phyloP scores from a whole-genome alignment of 163 green algal species.

The Volvox carteri region DNA sequence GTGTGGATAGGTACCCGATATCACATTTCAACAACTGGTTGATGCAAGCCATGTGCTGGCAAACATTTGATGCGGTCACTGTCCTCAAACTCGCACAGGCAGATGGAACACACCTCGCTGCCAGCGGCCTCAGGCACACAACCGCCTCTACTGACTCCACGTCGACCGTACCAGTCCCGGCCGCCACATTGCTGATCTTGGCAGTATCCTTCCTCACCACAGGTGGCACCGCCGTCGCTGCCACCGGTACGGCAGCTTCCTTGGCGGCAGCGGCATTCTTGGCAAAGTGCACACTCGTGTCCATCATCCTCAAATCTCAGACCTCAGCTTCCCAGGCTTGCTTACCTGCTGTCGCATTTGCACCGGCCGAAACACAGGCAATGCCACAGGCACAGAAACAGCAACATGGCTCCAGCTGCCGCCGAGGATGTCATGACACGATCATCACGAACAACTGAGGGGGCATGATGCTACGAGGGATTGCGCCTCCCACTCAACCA shows the following conservation, averaged over 20 bases:
- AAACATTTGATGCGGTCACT: constrained; percentile 80
- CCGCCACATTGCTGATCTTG: too few species aligned
- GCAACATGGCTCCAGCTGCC: constrained; percentile 56
- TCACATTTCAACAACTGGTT: constrained; percentile 79
- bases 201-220: background rate
- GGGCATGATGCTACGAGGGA: background rate
- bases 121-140: background rate
- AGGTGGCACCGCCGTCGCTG: background rate
- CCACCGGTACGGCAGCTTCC: background rate
- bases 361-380: constrained; percentile 60
- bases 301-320: constrained; percentile 56
- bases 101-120: constrained; percentile 74
- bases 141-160: background rate
- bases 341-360: constrained; percentile 45
- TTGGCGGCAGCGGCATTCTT: constrained; percentile 2
- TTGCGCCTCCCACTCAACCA: background rate
- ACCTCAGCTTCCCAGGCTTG: too few species aligned
- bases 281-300: constrained; percentile 3
- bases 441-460: constrained; percentile 61
- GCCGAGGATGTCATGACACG: constrained; percentile 27
- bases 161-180: background rate
- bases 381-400: constrained; percentile 62
- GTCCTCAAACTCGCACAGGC: constrained; percentile 78
- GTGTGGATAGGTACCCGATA: constrained; percentile 55
- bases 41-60: constrained; percentile 85